Conservation (phyloP, 768 basidiomycete species). For the Zangia roseola region DNA sequence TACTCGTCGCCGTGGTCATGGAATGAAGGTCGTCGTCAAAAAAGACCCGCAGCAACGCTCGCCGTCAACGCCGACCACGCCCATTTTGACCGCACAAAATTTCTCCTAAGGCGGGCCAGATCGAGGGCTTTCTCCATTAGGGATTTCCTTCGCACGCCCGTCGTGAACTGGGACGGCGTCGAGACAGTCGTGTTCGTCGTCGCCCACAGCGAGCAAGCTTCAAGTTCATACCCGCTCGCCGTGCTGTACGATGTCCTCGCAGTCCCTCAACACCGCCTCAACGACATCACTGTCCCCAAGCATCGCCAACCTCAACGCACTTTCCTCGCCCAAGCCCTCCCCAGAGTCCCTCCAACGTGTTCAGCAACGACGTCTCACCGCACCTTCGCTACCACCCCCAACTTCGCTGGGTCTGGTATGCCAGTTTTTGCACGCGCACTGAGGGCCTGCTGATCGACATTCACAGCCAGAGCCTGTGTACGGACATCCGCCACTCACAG, state of each 20-base stretch:
- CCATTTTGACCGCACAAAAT: slow-evolving; percentile 16
- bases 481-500: slow-evolving; percentile 33
- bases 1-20: slow-evolving; percentile 34
- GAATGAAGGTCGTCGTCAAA: slow-evolving; percentile 13
- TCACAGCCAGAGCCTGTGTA: slow-evolving; percentile 46
- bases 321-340: slow-evolving; percentile 27
- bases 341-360: slow-evolving; percentile 13
- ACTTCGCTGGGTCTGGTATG: slow-evolving; percentile 41
- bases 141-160: slow-evolving; percentile 23
- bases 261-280: slow-evolving; percentile 32
- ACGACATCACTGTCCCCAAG: slow-evolving; percentile 34
- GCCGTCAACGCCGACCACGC: slow-evolving; percentile 13
- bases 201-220: slow-evolving; percentile 28
- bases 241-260: slow-evolving; percentile 25
- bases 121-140: slow-evolving; percentile 5
- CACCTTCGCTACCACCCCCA: slow-evolving; percentile 38
- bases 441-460: slow-evolving; percentile 12
- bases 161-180: slow-evolving; percentile 12
- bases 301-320: slow-evolving; percentile 33
- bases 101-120: slow-evolving; percentile 20
- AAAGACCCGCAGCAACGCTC: slow-evolving; percentile 6
- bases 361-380: slow-evolving; percentile 39
- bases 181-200: slow-evolving; percentile 21
- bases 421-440: background rate
- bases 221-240: slow-evolving; percentile 17